Base-by-base conservation (phyloP, 1,139 yeast genomes). In the Yamadazyma taylorii region DNA sequence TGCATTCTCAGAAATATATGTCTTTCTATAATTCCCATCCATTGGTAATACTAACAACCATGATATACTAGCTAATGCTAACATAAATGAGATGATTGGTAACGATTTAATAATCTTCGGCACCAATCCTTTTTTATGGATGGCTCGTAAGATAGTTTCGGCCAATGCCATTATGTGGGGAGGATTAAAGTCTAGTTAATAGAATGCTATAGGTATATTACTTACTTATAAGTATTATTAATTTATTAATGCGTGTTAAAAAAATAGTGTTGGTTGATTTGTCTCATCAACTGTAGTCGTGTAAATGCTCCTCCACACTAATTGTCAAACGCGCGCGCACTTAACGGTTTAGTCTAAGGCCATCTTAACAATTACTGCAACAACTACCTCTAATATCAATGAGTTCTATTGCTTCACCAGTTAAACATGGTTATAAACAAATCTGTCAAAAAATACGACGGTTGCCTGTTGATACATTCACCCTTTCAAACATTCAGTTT, bases 1-100 rank as follows among this genome's bases (percentile, higher is more conserved):
- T 24, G 99, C 99, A 62, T 92, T 94, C 57, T 94, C 99, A 7
- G 95, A 85, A 15, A 90, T 85, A 56, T 92, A 92, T 5, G 96
- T 87, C 47, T 73, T 66, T 38, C 97, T 70, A 55, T 70, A 88
- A 56, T 86, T 87, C 16, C 96, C 97, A 29, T 85, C 85, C 50
- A 81, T 49, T 0, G 98, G 97, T 37, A 87, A 66, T 6, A 69
- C 58, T n/a, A 78, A 61, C 32, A 92, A 64, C 87, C 95, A 84
- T 0, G 66, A 61, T 3, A 85, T 52, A 27, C 95, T 88, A 14
- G 75, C 58, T 1, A 85, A 12, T 0, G 85, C 76, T 23, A 84
- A 62, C 3, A 82, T 39, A n/a, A 81, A 43, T 1, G 96, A 82
- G 1, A 88, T 42, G 30, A 65, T 48, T 3, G 96, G 95, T 35